Evolutionary conservation across 2,329 filamentous ascomycete species (phyloP), one percentile per base, ranked within the genome.

Genomic region (Hypocrella siamensis): DNA sequence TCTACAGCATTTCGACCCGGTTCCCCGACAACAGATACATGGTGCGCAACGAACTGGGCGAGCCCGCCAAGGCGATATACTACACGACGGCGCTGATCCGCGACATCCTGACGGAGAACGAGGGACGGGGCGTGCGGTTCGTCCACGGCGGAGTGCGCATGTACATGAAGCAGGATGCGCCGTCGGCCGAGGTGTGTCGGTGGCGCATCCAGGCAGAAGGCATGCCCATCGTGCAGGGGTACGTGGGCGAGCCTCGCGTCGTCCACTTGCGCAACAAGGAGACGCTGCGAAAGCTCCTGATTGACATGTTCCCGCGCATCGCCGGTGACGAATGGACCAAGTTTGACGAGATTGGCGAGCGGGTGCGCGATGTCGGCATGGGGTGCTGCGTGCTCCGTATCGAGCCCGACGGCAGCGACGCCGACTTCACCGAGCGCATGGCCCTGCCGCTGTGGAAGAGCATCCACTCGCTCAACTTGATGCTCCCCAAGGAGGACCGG

Each of bases 171-270:
- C 88, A 96, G 54, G 85, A 94, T 48, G 79, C 83, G 0, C 86
- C 93, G 37, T 80, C 77, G 5, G 76, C 79, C 22, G 79, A 86
- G 33, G 79, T 90, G 21, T 93, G 86, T 61, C 72, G 79, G 36
- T 98, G 90, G 90, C 75, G 90, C 29, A 90, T 98, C 45, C 90
- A 98, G 63, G 81, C 79, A 10, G 90, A 98, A 56, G 90, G 90
- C 17, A 75, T 98, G 60, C 75, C 80, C 8, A 85, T 98, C 42
- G 65, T 94, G 22, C 81, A 93, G 49, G 81, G 83, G 17, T 96
- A 92, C 67, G 78, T 96, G 2, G 83, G 83, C 15, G 70, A 79
- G 42, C 63, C 74, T 33, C 72, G 90, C 14, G 70, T 88, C 8
- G 70, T 98, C 25, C 67, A 70, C 32, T 63, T 94, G 34, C 72